Base-by-base conservation (phyloP, 768 basidiomycete genomes). In the Kwoniella sp. region DNA sequence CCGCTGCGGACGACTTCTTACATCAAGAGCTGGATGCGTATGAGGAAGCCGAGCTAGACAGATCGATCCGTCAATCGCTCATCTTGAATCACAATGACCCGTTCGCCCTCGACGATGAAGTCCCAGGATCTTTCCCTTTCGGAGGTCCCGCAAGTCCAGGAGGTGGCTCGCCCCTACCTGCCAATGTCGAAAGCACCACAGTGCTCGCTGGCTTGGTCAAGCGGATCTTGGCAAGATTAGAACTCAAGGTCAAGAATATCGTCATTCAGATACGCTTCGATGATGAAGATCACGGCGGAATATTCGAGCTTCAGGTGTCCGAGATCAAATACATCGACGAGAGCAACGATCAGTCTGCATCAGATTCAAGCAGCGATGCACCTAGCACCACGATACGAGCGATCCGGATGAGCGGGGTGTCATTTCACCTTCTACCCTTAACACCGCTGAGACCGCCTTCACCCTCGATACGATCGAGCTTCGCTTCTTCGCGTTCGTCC, bases 1-100 rank as follows among this genome's bases (percentile, higher is more conserved):
- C 88, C n/a, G 86, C 89, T 15, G 91, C 93, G 1, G 89, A 92
- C 70, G 87, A 89, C 2, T 97, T 97, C 81, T 83, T 95, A 26
- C 89, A 93, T 53, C 85, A 91, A 68, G 91, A 93, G 74, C 83
- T 96, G 55, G 85, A 87, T 25, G 83, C 85, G 7, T 83, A 83
- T 67, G 92, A 95, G 75, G 90, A 88, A 71, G 86, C 86, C 7
- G 83, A 86, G 31, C 83, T 94, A 23, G 86, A 87, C 72, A 84
- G 87, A 65, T 91, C 91, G 0, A 80, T 93, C 53, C 86, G 86
- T 71, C 79, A 85, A 68, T 83, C 85, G 34, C 71, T 81, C 26
- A 68, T 72, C 13, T 55, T 77, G 0, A 66, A 55, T n/a, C 62
- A 68, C 13, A 73, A 54, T 15, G 74, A 75, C 53, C 75, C 75